phyloP scores from a whole-genome alignment of 129 eudicot genomes.

The Helianthus tuberosus region DNA sequence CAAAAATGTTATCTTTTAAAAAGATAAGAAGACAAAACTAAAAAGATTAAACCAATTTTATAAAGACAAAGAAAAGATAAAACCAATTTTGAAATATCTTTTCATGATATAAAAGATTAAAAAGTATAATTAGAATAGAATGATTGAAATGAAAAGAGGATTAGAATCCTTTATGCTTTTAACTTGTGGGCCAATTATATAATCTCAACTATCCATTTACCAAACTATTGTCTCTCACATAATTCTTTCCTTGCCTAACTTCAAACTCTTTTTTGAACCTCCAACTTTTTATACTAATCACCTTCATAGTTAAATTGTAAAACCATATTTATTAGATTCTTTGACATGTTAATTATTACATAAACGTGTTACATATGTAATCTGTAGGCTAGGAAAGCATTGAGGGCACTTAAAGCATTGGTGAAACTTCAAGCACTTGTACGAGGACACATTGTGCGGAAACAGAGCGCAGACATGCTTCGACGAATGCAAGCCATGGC shows the following conservation, averaged over 20 bases:
- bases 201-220: background rate
- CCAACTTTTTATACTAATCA: constrained; percentile 5
- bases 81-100: background rate
- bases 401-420: constrained; percentile 83
- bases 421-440: constrained; percentile 96
- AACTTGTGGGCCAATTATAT: background rate
- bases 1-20: too few species aligned
- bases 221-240: constrained; percentile 22
- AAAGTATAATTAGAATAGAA: background rate
- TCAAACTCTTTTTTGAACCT: background rate
- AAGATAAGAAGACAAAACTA: too few species aligned
- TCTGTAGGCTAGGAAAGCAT: constrained; percentile 85
- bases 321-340: constrained; percentile 9
- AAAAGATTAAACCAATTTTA: background rate
- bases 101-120: background rate
- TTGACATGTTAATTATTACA: background rate
- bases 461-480: constrained; percentile 94
- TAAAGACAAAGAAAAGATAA: background rate
- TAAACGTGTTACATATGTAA: background rate
- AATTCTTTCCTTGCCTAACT: background rate
- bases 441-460: constrained; percentile 91
- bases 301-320: constrained; percentile 12
- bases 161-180: background rate
- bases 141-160: background rate
- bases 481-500: constrained; percentile 97